Evolutionary conservation across 345 rosid genomes (phyloP), one percentile per base, ranked within the genome.

Genomic region (Excoecaria cochinchinensis): DNA sequence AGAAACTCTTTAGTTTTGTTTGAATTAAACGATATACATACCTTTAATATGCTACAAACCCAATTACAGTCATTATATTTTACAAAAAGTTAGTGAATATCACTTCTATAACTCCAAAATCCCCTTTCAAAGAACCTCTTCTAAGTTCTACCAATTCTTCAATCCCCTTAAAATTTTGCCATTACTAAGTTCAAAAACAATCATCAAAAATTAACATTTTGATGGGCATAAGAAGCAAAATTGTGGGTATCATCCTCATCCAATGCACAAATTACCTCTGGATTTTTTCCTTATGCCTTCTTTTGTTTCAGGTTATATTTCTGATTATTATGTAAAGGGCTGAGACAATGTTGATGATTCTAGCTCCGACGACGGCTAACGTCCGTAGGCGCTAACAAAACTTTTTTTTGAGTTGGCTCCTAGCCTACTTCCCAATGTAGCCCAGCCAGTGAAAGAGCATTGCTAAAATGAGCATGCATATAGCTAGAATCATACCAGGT

Each of bases 401-500:
- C 21, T 21, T 48, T 1, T 12, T 16, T 7, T 17, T 12, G 24
- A 17, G 24, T 60, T 50, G 19, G 31, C 59, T 73, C 31, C 31
- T 17, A 50, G 21, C 69, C 82, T 89, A 94, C 72, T 86, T 82
- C 67, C 97, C 97, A 4, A 91, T 89, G 80, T 77, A 90, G 79
- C 97, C 97, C 61, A 92, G 82, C 85, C 94, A 79, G 53, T 90
- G 92, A 79, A 96, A 89, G 84, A 93, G n/a, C 48, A 92, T 58
- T 9, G 99, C 98, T 74, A 96, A 76, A 69, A 96, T 62, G 77
- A 96, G 95, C 83, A 96, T 89, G 80, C 88, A 82, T 69, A 96
- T 75, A 0, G 97, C 99, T 58, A 93, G 75, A 24, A 91, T 87
- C 91, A 93, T 79, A 63, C 97, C 99, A 0, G 90, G 87, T 81